These are phyloP conservation scores for Magnaporthiopsis rhizophila DNA, from an alignment of 2,329 filamentous ascomycete genomes.

Conservation along the genomic window DNA sequence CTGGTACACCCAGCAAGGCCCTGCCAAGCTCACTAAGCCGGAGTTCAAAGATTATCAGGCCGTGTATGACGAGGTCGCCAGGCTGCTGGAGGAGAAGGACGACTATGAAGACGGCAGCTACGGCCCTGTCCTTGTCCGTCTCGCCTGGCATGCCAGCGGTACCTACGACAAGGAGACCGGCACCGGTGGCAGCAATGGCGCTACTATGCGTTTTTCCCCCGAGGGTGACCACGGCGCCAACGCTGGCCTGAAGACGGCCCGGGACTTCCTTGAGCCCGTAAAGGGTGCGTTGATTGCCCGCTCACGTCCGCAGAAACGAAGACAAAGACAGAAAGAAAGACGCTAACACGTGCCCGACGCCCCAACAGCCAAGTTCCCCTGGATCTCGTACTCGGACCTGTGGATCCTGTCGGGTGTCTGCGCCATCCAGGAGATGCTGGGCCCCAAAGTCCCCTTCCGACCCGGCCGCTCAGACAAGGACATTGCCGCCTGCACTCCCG, in stretches of 20 bases:
- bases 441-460: slow-evolving; percentile 78
- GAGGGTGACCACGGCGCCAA: slow-evolving; percentile 91
- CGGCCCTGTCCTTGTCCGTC: slow-evolving; percentile 79
- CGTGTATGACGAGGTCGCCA: slow-evolving; percentile 83
- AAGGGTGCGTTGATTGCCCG: slow-evolving; percentile 51
- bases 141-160: slow-evolving; percentile 91
- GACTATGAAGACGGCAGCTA: slow-evolving; percentile 97
- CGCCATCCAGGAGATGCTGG: slow-evolving; percentile 92
- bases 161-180: slow-evolving; percentile 84
- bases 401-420: slow-evolving; percentile 85
- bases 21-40: slow-evolving; percentile 58
- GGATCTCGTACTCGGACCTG: slow-evolving; percentile 94
- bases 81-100: slow-evolving; percentile 74
- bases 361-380: slow-evolving; percentile 67
- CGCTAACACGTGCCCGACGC: slow-evolving; percentile 13
- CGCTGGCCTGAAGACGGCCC: slow-evolving; percentile 75
- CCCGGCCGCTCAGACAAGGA: slow-evolving; percentile 79
- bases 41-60: slow-evolving; percentile 87
- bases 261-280: slow-evolving; percentile 87
- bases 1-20: slow-evolving; percentile 52
- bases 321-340: background rate
- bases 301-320: background rate
- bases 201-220: slow-evolving; percentile 91
- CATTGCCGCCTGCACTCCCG: slow-evolving; percentile 77
- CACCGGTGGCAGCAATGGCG: slow-evolving; percentile 91